A percentile compares a stretch with the other conserved stretches of the same genome.
Evolutionary conservation across 768 basidiomycete species (phyloP).

Genomic region (Pulveroboletus frians): DNA sequence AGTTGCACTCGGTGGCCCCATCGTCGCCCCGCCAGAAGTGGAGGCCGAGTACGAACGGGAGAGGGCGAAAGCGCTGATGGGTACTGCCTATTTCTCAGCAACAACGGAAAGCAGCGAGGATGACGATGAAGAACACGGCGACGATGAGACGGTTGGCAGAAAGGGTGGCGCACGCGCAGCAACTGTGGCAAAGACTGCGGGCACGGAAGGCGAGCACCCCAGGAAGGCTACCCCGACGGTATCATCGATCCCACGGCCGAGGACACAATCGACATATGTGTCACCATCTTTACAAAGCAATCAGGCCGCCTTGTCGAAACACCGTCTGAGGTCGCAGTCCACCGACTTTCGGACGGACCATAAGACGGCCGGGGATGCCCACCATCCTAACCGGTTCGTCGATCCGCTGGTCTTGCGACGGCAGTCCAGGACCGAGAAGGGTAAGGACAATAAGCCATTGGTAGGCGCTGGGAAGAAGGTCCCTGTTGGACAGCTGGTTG

Average conservation of each 20-base stretch:
- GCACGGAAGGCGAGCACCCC: conserved; percentile 21
- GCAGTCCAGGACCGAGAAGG: conserved; percentile 47
- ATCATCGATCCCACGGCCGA: conserved; percentile 29
- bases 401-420: conserved; percentile 70
- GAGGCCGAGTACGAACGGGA: conserved; percentile 30
- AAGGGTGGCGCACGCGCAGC: conserved; percentile 29
- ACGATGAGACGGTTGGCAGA: conserved; percentile 54
- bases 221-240: conserved; percentile 4
- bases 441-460: conserved; percentile 38
- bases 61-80: conserved; percentile 24
- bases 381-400: conserved; percentile 48
- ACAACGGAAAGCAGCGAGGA: conserved; percentile 35
- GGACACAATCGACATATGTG: conserved; percentile 60
- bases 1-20: conserved; percentile 74
- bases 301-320: conserved; percentile 21
- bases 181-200: conserved; percentile 33
- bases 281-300: conserved; percentile 28
- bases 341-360: conserved; percentile 29
- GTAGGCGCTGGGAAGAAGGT: conserved; percentile 50
- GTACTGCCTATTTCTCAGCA: conserved; percentile 41
- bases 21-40: conserved; percentile 38
- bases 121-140: conserved; percentile 32
- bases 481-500: conserved; percentile 71
- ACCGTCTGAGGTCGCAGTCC: conserved; percentile 37
- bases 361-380: conserved; percentile 8